phyloP scores from a whole-genome alignment of 2,329 filamentous ascomycete species.

The Aspergillus sclerotialis region DNA sequence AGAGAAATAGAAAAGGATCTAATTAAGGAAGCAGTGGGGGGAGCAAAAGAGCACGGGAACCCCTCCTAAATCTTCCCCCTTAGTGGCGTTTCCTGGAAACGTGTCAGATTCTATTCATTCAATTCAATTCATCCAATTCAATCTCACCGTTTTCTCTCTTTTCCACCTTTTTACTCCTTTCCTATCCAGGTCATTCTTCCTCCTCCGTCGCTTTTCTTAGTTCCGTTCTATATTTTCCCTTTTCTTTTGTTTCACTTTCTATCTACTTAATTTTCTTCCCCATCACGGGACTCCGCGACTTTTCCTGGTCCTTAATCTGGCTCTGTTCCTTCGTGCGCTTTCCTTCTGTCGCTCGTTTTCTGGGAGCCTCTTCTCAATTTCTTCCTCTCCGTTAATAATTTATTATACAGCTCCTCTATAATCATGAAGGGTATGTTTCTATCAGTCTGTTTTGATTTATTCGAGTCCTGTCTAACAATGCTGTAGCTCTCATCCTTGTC shows the following conservation, averaged over 20 bases:
- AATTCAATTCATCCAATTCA: conserved; percentile 9
- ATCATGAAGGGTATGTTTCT: conserved; percentile 40
- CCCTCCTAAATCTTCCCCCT: too few species aligned
- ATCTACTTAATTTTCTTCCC: conserved; percentile 2
- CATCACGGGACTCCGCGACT: neutral
- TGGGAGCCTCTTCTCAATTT: neutral
- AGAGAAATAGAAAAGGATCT: too few species aligned
- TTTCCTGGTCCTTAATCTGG: neutral
- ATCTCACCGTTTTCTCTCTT: conserved; percentile 7
- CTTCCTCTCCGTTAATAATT: conserved; percentile 2
- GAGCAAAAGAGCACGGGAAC: too few species aligned
- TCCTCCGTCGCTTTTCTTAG: neutral
- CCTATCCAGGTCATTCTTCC: neutral
- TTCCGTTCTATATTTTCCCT: neutral
- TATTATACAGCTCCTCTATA: conserved; percentile 5
- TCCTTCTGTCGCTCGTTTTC: conserved; percentile 3
- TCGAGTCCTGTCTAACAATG: conserved; percentile 11
- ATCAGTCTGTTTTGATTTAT: conserved; percentile 5
- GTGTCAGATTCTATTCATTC: conserved; percentile 4
- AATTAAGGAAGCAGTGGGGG: too few species aligned
- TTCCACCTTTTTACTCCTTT: neutral
- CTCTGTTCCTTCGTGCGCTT: neutral
- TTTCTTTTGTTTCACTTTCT: conserved; percentile 5
- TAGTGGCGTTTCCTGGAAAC: too few species aligned
- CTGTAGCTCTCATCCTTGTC: conserved; percentile 89